phyloP scores from a whole-genome alignment of 495 filamentous ascomycete species.

The Neurospora sp. region DNA sequence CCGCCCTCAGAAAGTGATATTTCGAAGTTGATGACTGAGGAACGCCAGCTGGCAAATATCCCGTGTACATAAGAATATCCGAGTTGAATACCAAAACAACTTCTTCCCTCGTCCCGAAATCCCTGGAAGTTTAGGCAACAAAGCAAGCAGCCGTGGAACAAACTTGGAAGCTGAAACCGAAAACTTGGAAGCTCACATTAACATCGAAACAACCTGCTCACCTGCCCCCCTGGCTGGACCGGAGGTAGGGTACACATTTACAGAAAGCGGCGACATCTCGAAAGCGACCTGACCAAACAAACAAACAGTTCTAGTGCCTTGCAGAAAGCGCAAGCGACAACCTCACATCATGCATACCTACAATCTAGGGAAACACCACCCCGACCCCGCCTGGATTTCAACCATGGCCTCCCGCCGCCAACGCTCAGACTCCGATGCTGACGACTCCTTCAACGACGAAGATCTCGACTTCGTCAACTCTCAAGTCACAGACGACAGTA shows the following conservation, averaged over 20 bases:
- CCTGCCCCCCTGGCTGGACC: neutral
- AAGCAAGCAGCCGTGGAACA: neutral
- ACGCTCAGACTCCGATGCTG: neutral
- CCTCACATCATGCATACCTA: neutral
- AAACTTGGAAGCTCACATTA: neutral
- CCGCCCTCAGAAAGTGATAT: neutral
- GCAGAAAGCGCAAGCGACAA: neutral
- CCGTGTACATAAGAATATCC: neutral
- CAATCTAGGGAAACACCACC: neutral
- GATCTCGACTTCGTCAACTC: slow-evolving; percentile 26
- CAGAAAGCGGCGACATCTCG: neutral
- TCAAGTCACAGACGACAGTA: slow-evolving; percentile 4
- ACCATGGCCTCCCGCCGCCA: neutral
- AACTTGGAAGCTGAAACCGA: neutral
- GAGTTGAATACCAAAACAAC: neutral
- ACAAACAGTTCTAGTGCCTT: neutral
- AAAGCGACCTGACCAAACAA: neutral
- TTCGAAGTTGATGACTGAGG: neutral
- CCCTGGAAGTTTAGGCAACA: neutral
- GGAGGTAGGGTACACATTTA: neutral
- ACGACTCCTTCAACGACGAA: slow-evolving; percentile 24
- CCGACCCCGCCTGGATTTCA: neutral
- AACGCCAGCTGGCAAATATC: neutral
- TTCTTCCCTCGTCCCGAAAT: neutral
- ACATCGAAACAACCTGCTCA: neutral